These are phyloP conservation scores for Francoa sonchifolia DNA, from an alignment of 441 rosid genomes.

Conservation along the genomic window DNA sequence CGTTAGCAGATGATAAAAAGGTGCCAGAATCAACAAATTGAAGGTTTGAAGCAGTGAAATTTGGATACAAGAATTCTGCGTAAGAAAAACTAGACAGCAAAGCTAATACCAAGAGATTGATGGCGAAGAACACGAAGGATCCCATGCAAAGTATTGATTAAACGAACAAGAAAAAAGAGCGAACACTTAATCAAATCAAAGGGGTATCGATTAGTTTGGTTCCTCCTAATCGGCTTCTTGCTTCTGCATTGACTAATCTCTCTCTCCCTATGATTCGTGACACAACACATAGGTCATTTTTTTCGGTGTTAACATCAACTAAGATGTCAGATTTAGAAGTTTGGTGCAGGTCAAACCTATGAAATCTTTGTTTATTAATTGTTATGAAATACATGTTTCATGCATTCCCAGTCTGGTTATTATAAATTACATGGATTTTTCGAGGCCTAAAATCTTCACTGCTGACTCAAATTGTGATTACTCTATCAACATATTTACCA, in stretches of 20 bases:
- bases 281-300: slow-evolving; percentile 9
- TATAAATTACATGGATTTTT: too few species aligned
- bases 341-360: slow-evolving; percentile 13
- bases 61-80: slow-evolving; percentile 42
- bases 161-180: slow-evolving; percentile 13
- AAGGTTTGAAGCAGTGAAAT: slow-evolving; percentile 56
- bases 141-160: slow-evolving; percentile 29
- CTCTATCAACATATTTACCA: too few species aligned
- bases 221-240: slow-evolving; percentile 12
- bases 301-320: slow-evolving; percentile 18
- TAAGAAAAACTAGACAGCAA: slow-evolving; percentile 24
- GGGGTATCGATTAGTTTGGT: slow-evolving; percentile 8
- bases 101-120: slow-evolving; percentile 23
- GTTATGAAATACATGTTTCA: slow-evolving; percentile 4
- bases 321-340: neutral
- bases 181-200: slow-evolving; percentile 5
- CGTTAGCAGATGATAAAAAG: slow-evolving; percentile 48
- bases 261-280: slow-evolving; percentile 10
- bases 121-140: slow-evolving; percentile 17
- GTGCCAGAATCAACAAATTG: slow-evolving; percentile 45
- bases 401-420: too few species aligned
- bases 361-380: slow-evolving; percentile 3
- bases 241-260: slow-evolving; percentile 22
- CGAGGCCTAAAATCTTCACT: neutral
- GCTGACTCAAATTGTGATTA: neutral